Evolutionary conservation across 805 yeast genomes (phyloP), one percentile per base, ranked within the genome.

Genomic region (Alloascoidea hylecoeti): DNA sequence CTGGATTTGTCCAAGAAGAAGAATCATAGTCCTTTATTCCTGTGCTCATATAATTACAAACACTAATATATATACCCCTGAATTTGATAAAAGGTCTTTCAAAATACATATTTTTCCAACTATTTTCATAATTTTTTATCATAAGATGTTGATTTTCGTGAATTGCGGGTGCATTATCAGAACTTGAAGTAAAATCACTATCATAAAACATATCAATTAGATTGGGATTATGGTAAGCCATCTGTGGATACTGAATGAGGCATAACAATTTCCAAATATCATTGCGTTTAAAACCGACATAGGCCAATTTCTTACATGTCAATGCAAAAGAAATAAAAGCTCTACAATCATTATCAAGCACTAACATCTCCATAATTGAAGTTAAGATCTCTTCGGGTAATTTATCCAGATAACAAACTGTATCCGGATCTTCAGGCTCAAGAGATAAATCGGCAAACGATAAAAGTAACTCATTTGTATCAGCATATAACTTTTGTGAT

Each of bases 41-140:
- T 49, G 82, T 85, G 39, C 94, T 69, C 46, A 80, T 71, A 56
- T 86, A 88, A 43, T 81, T 81, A 38, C 88, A 82, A 15, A 78
- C 81, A 48, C 94, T 77, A 16, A 89, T 81, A 48, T 89, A 89
- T 15, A 85, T 67, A 1, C 98, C 98, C 39, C 74, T 64, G 53
- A 72, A 83, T 49, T 89, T 79, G 23, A 88, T 48, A 48, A 78
- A 79, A 0, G 96, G 96, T 32, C 95, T 60, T 28, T 70, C 67
- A 34, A 55, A 48, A 33, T 73, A 60, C 83, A 80, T 73, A 15
- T 48, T 44, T 43, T 67, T 56, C 68, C 70, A 70, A 30, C 45
- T 41, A 3, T 33, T 18, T n/a, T n/a, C n/a, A n/a, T n/a, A n/a
- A n/a, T n/a, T n/a, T n/a, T n/a, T n/a, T n/a, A n/a, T n/a, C n/a